Evolutionary conservation across 2,329 filamentous ascomycete genomes (phyloP), one percentile per base, ranked within the genome.

Genomic region (Didymella glomerata): DNA sequence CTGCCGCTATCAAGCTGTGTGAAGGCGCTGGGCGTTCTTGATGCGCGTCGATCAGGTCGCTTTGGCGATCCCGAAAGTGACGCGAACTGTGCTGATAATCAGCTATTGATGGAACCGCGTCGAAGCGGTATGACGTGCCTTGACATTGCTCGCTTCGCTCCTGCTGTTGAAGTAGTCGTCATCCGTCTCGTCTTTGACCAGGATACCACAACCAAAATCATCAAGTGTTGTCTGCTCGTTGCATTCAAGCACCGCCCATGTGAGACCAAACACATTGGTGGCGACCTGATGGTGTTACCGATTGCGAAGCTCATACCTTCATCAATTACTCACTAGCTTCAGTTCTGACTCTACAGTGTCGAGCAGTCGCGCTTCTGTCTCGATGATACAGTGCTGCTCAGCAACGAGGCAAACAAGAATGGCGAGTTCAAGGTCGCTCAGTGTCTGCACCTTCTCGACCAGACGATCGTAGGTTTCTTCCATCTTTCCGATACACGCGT

Each of bases 401-500:
- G 89, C 88, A 62, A 93, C 84, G 50, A 98, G 85, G 73, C 90
- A 93, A 49, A 97, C 85, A 40, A 98, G 84, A 14, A 90, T 81
- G 24, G 94, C 95, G 60, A 98, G 86, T 79, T 97, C 93, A 40
- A 97, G 84, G 79, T 97, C 93, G 71, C 89, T 91, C 63, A 98
- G 83, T 67, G 87, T 85, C 72, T 93, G 90, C 68, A 96, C 85
- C 76, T 89, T 90, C 63, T 85, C 82, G 61, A 89, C 66, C 38
- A 75, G 49, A 20, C 36, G 61, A 13, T 62, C 64, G 13, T 41
- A 42, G 16, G 36, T 38, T 20, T 62, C 80, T 62, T 69, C 66
- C 69, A 55, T 60, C 28, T 3, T n/a, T 14, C 13, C 5, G 5
- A 27, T n/a, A 10, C 2, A n/a, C 13, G 13, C 14, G 22, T n/a